phyloP scores from a whole-genome alignment of 352 stramenopile species.

The Phytophthora podocarpi region DNA sequence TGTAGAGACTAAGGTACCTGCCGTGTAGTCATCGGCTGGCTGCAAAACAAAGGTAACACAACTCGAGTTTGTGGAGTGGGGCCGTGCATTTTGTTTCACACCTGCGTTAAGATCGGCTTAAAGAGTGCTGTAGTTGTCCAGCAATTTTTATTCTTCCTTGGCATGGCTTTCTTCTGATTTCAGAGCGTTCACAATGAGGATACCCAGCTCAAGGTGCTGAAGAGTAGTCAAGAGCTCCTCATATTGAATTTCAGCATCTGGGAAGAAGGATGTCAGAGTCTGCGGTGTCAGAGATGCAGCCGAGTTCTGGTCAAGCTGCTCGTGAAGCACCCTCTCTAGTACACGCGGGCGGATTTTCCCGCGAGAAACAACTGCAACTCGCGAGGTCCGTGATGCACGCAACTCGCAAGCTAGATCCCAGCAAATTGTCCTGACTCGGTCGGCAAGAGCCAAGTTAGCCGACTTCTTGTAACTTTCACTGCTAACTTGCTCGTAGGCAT shows the following conservation, averaged over 20 bases:
- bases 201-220: conserved; percentile 21
- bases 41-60: too few species aligned
- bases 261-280: conserved; percentile 25
- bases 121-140: too few species aligned
- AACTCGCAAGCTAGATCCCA: conserved; percentile 27
- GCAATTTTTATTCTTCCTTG: conserved; percentile 7
- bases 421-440: conserved; percentile 30
- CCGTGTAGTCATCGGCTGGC: too few species aligned
- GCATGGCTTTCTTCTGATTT: conserved; percentile 1
- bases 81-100: too few species aligned
- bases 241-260: background rate
- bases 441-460: conserved; percentile 17
- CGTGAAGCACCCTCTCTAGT: conserved; percentile 14
- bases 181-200: conserved; percentile 11
- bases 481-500: conserved; percentile 58
- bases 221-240: conserved; percentile 16
- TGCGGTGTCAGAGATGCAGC: conserved; percentile 6
- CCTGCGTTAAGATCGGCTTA: too few species aligned
- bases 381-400: background rate
- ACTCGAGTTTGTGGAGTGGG: background rate
- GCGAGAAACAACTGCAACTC: conserved; percentile 6
- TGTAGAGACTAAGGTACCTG: too few species aligned
- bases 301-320: conserved; percentile 1
- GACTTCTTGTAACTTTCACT: conserved; percentile 35
- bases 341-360: conserved; percentile 26